phyloP scores from a whole-genome alignment of 2,329 filamentous ascomycete species.

The Sporothrix pseudoabietina region DNA sequence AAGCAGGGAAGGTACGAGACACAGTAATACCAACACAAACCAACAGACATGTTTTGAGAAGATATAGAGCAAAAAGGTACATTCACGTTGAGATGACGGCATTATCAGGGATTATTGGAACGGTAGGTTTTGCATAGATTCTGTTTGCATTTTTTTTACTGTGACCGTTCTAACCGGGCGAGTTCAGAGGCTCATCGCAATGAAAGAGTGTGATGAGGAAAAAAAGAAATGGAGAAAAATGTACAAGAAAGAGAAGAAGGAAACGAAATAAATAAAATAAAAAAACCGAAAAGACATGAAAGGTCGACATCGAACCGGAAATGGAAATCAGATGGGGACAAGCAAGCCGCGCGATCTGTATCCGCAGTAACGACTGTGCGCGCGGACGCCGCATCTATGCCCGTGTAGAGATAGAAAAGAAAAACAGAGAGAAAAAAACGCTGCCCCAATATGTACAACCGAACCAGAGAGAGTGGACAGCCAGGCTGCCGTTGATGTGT shows the following conservation, averaged over 20 bases:
- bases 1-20: neutral
- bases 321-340: neutral
- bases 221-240: neutral
- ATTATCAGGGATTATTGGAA: neutral
- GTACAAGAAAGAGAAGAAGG: neutral
- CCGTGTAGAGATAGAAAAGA: neutral
- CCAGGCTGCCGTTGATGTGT: neutral
- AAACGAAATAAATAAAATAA: slow-evolving; percentile 1
- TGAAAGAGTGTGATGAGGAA: neutral
- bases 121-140: neutral
- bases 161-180: slow-evolving; percentile 8
- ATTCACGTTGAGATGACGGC: neutral
- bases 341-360: neutral
- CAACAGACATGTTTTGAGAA: neutral
- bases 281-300: neutral
- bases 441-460: slow-evolving; percentile 12
- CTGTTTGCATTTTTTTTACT: neutral
- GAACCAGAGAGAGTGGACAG: neutral
- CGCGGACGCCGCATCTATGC: slow-evolving; percentile 13
- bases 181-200: neutral
- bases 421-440: neutral
- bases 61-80: neutral
- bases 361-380: slow-evolving; percentile 22
- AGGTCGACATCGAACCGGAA: neutral
- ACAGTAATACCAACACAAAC: slow-evolving; percentile 6